These are phyloP conservation scores for Fusarium zealandicum DNA, from an alignment of 2,329 filamentous ascomycete genomes.

Conservation along the genomic window DNA sequence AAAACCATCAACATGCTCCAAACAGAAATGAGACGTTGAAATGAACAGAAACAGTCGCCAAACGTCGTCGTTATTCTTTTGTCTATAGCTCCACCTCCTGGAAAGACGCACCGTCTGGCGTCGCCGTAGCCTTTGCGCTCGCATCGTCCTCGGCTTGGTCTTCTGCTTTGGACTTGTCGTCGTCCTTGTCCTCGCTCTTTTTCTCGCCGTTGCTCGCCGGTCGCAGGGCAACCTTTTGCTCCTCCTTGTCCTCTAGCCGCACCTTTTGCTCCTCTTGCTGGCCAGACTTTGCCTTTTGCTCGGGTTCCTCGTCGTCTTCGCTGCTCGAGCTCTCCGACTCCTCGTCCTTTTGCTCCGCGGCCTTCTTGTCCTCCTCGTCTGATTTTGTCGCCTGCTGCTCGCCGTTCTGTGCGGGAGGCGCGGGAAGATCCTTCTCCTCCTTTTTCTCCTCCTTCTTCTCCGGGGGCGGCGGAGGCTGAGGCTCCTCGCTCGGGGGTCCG, in stretches of 20 bases:
- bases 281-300: constrained; percentile 48
- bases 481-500: constrained; percentile 50
- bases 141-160: constrained; percentile 46
- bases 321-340: constrained; percentile 31
- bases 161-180: constrained; percentile 45
- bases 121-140: constrained; percentile 52
- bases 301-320: constrained; percentile 41
- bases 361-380: constrained; percentile 39
- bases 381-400: constrained; percentile 31
- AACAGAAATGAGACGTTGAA: not conserved
- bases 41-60: constrained; percentile 2
- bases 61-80: not conserved
- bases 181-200: constrained; percentile 43
- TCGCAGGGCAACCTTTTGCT: constrained; percentile 60
- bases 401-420: constrained; percentile 35
- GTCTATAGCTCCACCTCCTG: constrained; percentile 67
- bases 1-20: constrained; percentile 10
- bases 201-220: constrained; percentile 46
- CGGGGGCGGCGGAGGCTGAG: constrained; percentile 40
- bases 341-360: constrained; percentile 38
- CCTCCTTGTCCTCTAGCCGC: constrained; percentile 61
- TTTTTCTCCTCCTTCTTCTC: constrained; percentile 51
- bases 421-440: constrained; percentile 43
- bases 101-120: constrained; percentile 66
- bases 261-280: constrained; percentile 62